These are phyloP conservation scores for Trichophyton simii DNA, from an alignment of 2,329 filamentous ascomycete species.

Conservation along the genomic window DNA sequence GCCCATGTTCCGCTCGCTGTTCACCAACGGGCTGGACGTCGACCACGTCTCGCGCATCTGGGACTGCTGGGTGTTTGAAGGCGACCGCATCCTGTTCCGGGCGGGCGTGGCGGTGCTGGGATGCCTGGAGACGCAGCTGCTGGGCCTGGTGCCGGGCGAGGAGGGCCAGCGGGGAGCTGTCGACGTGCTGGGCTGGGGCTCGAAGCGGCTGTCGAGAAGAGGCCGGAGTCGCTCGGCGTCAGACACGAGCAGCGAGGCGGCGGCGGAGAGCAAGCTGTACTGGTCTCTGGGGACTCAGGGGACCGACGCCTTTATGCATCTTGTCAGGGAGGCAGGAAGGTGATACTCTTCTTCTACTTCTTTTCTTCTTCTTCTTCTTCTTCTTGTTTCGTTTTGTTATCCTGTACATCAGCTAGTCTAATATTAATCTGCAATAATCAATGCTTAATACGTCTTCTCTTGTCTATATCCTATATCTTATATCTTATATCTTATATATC, in stretches of 20 bases:
- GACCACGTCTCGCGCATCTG: slow-evolving; percentile 45
- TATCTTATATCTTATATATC: neutral
- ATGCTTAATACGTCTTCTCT: neutral
- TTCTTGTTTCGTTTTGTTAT: neutral
- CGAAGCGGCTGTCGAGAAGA: slow-evolving; percentile 8
- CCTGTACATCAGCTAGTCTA: neutral
- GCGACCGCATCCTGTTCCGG: slow-evolving; percentile 39
- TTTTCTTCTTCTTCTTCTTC: neutral
- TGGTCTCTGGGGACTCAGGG: slow-evolving; percentile 18
- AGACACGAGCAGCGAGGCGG: neutral
- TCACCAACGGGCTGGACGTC: slow-evolving; percentile 40
- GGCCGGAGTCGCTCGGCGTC: neutral
- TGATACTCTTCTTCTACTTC: neutral
- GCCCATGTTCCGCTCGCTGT: slow-evolving; percentile 42
- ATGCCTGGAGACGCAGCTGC: slow-evolving; percentile 31
- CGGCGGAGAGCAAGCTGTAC: slow-evolving; percentile 10
- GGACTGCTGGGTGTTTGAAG: slow-evolving; percentile 52
- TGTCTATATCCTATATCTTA: neutral
- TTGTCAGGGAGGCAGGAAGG: slow-evolving; percentile 20
- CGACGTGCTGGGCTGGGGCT: slow-evolving; percentile 22
- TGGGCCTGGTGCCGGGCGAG: slow-evolving; percentile 28
- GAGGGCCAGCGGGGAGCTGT: slow-evolving; percentile 20
- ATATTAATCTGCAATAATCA: neutral
- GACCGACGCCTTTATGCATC: slow-evolving; percentile 22
- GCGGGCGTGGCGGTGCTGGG: slow-evolving; percentile 34